Conservation (phyloP, 2,329 filamentous ascomycete genomes). For the Sordariomycetes sp. region DNA sequence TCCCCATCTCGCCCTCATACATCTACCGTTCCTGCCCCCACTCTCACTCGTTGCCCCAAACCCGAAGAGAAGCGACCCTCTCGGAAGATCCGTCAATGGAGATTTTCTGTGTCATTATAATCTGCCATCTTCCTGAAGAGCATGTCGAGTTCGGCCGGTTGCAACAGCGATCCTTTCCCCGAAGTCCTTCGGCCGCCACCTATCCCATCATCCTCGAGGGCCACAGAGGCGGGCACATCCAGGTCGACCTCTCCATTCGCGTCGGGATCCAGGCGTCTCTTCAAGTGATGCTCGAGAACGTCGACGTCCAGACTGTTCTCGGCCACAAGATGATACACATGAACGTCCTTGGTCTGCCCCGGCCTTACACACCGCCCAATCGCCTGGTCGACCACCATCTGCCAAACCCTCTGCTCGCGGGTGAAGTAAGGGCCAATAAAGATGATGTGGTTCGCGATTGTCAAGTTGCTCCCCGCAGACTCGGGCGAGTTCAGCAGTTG, state of each 20-base stretch:
- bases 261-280: background rate
- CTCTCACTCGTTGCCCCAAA: background rate
- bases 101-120: background rate
- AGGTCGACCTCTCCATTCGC: background rate
- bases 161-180: background rate
- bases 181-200: background rate
- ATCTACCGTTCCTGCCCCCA: background rate
- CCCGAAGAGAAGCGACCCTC: background rate
- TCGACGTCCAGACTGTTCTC: constrained; percentile 28
- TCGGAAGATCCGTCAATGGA: background rate
- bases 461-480: constrained; percentile 29
- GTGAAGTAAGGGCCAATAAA: constrained; percentile 23
- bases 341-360: constrained; percentile 25
- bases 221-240: background rate
- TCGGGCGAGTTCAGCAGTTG: constrained; percentile 25
- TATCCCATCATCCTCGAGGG: background rate
- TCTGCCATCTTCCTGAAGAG: background rate
- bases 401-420: constrained; percentile 18
- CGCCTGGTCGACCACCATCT: constrained; percentile 26
- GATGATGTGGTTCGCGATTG: constrained; percentile 29
- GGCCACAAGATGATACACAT: constrained; percentile 27
- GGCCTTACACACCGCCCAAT: constrained; percentile 25
- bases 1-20: background rate
- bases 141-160: background rate
- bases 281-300: constrained; percentile 16